Conservation (phyloP, 208 protist species). For the Blastocrithidia nonstop region DNA sequence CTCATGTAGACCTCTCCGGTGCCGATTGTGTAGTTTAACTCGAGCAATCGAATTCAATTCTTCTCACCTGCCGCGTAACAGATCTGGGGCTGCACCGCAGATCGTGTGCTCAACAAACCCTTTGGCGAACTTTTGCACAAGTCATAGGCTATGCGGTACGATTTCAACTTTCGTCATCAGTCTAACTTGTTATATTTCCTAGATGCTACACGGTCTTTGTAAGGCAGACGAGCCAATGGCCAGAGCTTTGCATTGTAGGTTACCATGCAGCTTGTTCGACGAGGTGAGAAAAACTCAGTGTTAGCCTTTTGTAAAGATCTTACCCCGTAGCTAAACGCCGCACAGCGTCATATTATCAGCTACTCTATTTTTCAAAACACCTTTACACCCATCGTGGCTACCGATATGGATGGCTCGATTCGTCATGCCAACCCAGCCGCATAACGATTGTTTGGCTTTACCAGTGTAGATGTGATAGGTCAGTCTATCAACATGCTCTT, state of each 20-base stretch:
- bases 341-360: background rate
- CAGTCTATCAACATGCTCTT: no score
- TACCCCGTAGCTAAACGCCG: background rate
- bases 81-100: constrained; percentile 8
- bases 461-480: no score
- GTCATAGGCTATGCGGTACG: background rate
- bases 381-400: background rate
- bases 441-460: background rate
- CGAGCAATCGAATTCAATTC: constrained; percentile 10
- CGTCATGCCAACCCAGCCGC: background rate
- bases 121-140: constrained; percentile 3
- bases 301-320: background rate
- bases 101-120: constrained; percentile 6
- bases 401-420: background rate
- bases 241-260: background rate
- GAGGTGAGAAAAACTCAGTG: background rate
- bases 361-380: background rate
- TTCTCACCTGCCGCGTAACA: constrained; percentile 23
- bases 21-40: constrained; percentile 5
- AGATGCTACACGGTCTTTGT: background rate
- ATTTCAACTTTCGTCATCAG: background rate
- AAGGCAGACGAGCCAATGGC: background rate
- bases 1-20: background rate
- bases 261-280: background rate
- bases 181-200: background rate